A percentile compares a stretch with the other conserved stretches of the same genome.
These are phyloP conservation scores for Trypanosoma theileri DNA, from an alignment of 208 protist genomes.

Conservation along the genomic window DNA sequence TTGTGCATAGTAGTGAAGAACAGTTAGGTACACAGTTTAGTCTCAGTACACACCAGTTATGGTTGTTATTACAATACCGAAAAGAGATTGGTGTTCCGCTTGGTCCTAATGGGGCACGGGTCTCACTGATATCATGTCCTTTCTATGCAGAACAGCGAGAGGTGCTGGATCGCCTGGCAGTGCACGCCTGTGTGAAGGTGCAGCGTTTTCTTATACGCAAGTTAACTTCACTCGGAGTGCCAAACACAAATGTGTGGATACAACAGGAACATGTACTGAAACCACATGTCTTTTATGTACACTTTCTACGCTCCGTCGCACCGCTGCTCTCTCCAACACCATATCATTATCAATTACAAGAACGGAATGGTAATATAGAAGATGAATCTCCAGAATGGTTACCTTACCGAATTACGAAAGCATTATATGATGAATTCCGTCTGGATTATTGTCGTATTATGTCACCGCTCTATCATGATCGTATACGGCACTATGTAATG, in stretches of 20 bases:
- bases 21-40: conserved; percentile 74
- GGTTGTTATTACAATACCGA: conserved; percentile 64
- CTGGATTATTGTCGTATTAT: conserved; percentile 72
- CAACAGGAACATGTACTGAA: conserved; percentile 81
- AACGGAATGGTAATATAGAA: background rate
- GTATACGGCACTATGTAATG: conserved; percentile 77
- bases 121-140: conserved; percentile 45
- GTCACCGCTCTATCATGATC: conserved; percentile 68
- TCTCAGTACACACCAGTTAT: conserved; percentile 47
- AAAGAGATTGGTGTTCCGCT: conserved; percentile 14
- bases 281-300: conserved; percentile 63
- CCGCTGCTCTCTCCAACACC: background rate
- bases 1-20: conserved; percentile 69
- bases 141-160: conserved; percentile 62
- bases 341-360: conserved; percentile 34
- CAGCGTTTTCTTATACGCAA: conserved; percentile 71
- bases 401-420: conserved; percentile 63
- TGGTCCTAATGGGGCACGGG: background rate
- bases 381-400: conserved; percentile 23
- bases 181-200: conserved; percentile 79
- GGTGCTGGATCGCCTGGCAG: conserved; percentile 64
- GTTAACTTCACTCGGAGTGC: conserved; percentile 50
- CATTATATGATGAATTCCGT: conserved; percentile 75
- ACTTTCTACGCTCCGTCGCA: conserved; percentile 62
- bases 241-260: conserved; percentile 84